These are phyloP conservation scores for Solidago caesia DNA, from an alignment of 129 eudicot species.

Conservation along the genomic window DNA sequence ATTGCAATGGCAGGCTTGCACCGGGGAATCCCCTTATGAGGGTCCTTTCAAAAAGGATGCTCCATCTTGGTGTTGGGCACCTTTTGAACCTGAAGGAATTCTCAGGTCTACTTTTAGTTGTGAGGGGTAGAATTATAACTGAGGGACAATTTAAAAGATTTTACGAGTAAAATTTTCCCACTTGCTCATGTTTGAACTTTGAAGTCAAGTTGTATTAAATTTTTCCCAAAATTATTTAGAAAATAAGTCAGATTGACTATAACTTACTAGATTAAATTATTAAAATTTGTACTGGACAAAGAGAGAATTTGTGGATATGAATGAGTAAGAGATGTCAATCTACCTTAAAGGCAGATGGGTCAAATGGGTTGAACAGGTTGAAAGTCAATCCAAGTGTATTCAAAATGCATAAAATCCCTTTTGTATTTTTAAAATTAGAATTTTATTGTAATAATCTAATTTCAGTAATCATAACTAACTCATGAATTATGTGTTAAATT, in stretches of 20 bases:
- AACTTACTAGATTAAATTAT: not conserved
- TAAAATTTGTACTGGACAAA: not conserved
- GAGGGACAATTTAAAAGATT: not conserved
- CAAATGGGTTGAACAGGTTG: not conserved
- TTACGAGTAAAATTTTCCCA: not conserved
- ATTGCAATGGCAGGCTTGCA: conserved; percentile 56
- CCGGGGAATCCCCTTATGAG: conserved; percentile 63
- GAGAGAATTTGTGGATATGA: not conserved
- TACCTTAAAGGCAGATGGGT: not conserved
- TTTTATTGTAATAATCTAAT: not conserved
- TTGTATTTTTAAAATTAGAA: not conserved
- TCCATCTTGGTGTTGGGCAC: conserved; percentile 89
- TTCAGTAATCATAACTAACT: not conserved
- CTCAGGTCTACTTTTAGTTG: conserved; percentile 47
- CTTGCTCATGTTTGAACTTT: not conserved
- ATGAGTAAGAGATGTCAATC: not conserved
- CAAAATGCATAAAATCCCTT: not conserved
- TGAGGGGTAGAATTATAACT: not conserved
- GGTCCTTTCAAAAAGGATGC: conserved; percentile 81
- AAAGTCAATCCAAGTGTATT: not conserved
- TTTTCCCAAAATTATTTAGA: not conserved
- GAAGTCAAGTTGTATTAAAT: conserved; percentile 3
- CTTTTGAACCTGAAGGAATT: conserved; percentile 96
- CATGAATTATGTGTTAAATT: not conserved
- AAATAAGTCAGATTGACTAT: conserved; percentile 5